Percentiles rank a stretch among this genome's conserved stretches.
These are phyloP conservation scores for Elsinoe australis DNA, from an alignment of 2,329 filamentous ascomycete species.

Conservation along the genomic window DNA sequence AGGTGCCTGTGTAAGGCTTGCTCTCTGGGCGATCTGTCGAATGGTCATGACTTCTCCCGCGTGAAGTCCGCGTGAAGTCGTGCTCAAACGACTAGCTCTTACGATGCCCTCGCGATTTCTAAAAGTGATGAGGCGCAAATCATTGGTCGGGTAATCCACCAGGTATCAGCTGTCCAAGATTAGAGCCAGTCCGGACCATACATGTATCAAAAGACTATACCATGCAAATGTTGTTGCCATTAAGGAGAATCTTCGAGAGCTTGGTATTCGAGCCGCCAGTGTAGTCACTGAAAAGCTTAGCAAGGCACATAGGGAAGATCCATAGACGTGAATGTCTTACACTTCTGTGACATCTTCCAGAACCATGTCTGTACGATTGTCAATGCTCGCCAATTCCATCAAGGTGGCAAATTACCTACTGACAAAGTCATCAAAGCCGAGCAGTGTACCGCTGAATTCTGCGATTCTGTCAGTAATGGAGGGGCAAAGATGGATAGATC, in stretches of 20 bases:
- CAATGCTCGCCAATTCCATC: no score
- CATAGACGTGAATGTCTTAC: constrained; percentile 45
- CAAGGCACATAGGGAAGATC: constrained; percentile 9
- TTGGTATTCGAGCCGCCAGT: constrained; percentile 71
- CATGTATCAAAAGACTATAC: constrained; percentile 44
- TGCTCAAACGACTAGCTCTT: no score
- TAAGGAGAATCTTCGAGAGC: constrained; percentile 87
- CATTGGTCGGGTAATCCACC: constrained; percentile 25
- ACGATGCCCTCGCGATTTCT: neutral
- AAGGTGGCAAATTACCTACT: no score
- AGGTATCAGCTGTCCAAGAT: constrained; percentile 23
- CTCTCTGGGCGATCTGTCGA: no score
- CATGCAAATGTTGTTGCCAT: constrained; percentile 99
- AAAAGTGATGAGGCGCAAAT: neutral
- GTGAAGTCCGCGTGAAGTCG: no score
- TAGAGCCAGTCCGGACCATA: constrained; percentile 16
- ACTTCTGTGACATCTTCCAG: constrained; percentile 92
- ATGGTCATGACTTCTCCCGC: no score
- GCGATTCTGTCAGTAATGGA: constrained; percentile 19
- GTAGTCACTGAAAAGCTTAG: constrained; percentile 63
- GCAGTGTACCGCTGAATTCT: constrained; percentile 93
- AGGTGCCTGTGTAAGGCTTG: no score
- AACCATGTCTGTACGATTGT: constrained; percentile 90
- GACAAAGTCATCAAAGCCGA: constrained; percentile 98
- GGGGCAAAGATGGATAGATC: constrained; percentile 17